Evolutionary conservation across 306 rosid genomes (phyloP), one percentile per base, ranked within the genome.

Genomic region (Boehmeria nivea): DNA sequence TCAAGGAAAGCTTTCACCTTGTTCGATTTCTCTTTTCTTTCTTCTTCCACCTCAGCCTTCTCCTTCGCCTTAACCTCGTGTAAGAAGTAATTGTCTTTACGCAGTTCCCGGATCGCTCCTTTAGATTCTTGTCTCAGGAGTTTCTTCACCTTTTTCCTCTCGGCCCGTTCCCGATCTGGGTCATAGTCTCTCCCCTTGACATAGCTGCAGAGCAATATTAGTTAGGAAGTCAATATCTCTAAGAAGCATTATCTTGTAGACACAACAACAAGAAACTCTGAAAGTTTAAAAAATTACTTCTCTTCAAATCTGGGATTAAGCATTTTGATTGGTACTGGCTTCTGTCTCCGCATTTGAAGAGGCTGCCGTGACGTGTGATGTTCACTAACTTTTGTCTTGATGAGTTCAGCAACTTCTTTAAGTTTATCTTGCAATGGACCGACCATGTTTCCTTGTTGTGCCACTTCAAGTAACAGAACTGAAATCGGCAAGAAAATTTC

Each of bases 181-280:
- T 90, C 98, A 26, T 90, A 87, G 67, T 90, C 95, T 72, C 87
- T 80, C 19, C 94, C 94, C 73, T 78, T 90, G 2, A 90, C 86
- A 73, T 67, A 90, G 77, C 95, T 90, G 85, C 82, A 74, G 34
- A 61, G 63, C 44, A 60, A 65, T 48, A 60, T 28, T 40, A 10
- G 45, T 40, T n/a, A 40, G 1, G 17, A 40, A 40, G 15, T 40
- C 16, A 3, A 3, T 12, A 4, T 40, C 4, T 3, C 15, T 14
- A 14, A 40, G 31, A 34, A 24, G n/a, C n/a, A n/a, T n/a, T n/a
- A n/a, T n/a, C n/a, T n/a, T n/a, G n/a, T n/a, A n/a, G n/a, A n/a
- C n/a, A n/a, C n/a, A n/a, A n/a, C n/a, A n/a, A 34, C 14, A 6
- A 16, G 36, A 51, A 47, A 54, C 16, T 15, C 1, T 10, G 2